Conservation (phyloP, 331 rosid genomes). For the Cydonia oblonga region DNA sequence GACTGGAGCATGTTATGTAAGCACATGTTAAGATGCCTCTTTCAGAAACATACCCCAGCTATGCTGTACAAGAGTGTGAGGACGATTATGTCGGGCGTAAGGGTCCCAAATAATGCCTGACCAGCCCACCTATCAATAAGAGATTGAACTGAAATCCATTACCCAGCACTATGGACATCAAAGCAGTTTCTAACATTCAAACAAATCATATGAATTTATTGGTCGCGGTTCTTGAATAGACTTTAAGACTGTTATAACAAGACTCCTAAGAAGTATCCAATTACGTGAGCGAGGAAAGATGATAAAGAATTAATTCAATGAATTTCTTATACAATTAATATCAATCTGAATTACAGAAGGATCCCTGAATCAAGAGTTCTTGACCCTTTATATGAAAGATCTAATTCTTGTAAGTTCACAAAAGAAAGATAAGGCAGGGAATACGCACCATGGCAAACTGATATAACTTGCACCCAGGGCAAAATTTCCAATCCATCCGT, state of each 20-base stretch:
- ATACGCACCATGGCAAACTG: slow-evolving; percentile 81
- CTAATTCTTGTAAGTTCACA: neutral
- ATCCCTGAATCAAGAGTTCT: neutral
- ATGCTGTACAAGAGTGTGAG: slow-evolving; percentile 85
- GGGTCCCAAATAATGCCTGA: slow-evolving; percentile 98
- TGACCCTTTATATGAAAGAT: neutral
- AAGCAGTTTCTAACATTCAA: neutral
- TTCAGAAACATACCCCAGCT: slow-evolving; percentile 72
- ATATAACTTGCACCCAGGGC: slow-evolving; percentile 99
- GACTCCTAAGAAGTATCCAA: neutral
- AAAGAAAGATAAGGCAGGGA: slow-evolving; percentile 13
- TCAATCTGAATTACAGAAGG: neutral
- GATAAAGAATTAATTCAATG: neutral
- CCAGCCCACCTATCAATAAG: slow-evolving; percentile 90
- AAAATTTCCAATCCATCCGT: slow-evolving; percentile 97
- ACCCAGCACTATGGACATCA: neutral
- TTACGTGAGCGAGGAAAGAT: neutral
- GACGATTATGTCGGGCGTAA: slow-evolving; percentile 72
- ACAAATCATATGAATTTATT: neutral
- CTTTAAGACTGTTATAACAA: neutral
- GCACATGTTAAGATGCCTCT: slow-evolving; percentile 6
- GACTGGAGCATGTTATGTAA: neutral
- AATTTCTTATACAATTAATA: neutral
- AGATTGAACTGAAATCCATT: slow-evolving; percentile 11
- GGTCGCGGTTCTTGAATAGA: neutral